Evolutionary conservation across 352 stramenopile genomes (phyloP).

Genomic region (Vaucheria bursata): DNA sequence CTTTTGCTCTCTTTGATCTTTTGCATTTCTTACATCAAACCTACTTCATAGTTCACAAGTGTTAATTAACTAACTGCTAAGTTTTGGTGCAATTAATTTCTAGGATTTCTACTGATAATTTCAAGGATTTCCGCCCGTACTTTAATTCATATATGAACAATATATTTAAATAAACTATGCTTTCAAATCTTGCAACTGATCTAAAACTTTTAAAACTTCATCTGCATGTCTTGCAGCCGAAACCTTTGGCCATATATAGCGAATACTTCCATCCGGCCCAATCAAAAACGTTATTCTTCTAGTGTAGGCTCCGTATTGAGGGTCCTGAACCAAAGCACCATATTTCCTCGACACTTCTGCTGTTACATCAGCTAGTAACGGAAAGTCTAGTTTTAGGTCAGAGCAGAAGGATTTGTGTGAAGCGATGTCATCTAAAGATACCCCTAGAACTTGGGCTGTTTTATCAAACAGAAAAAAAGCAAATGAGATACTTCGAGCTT

Average conservation of each 20-base stretch:
- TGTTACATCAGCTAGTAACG: constrained; percentile 1
- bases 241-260: constrained; percentile 2
- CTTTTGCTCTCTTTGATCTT: too few relatives aligned
- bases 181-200: neutral
- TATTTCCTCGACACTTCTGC: neutral
- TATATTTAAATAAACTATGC: too few relatives aligned
- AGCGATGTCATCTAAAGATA: constrained; percentile 8
- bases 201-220: neutral
- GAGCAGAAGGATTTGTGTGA: constrained; percentile 5
- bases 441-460: constrained; percentile 6
- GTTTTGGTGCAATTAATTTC: too few relatives aligned
- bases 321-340: constrained; percentile 1
- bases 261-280: neutral
- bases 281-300: neutral
- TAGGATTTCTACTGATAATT: too few relatives aligned
- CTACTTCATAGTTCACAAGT: too few relatives aligned
- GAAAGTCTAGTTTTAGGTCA: constrained; percentile 14
- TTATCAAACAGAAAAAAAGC: too few relatives aligned
- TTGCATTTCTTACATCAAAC: too few relatives aligned
- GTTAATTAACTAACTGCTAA: too few relatives aligned
- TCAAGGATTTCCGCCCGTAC: too few relatives aligned
- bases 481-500: too few relatives aligned
- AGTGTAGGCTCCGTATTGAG: constrained; percentile 9
- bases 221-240: neutral
- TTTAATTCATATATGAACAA: too few relatives aligned